Conservation (phyloP, 2,329 filamentous ascomycete genomes). For the Cryphonectria radicalis region DNA sequence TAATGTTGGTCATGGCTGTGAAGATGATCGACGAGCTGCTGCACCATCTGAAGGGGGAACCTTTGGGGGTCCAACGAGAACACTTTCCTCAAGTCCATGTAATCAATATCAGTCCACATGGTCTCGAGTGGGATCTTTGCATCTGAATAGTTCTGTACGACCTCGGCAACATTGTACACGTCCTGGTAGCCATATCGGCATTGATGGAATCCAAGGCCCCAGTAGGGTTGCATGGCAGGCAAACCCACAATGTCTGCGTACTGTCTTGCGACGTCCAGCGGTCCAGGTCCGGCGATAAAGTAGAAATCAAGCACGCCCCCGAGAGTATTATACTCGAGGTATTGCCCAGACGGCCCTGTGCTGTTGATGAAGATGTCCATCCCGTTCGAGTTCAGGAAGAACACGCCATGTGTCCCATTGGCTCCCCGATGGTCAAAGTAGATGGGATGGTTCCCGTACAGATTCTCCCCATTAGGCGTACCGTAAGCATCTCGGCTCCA, state of each 20-base stretch:
- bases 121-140: constrained; percentile 70
- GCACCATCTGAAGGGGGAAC: constrained; percentile 65
- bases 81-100: constrained; percentile 60
- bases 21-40: constrained; percentile 67
- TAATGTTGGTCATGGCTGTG: constrained; percentile 71
- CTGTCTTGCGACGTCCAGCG: constrained; percentile 61
- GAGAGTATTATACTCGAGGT: constrained; percentile 78
- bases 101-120: constrained; percentile 70
- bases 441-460: constrained; percentile 76
- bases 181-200: constrained; percentile 69
- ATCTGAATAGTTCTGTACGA: constrained; percentile 68
- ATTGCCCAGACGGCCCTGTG: constrained; percentile 62
- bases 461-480: constrained; percentile 64
- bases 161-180: constrained; percentile 67
- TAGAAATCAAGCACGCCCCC: constrained; percentile 78
- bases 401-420: constrained; percentile 64
- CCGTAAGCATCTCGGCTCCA: constrained; percentile 71
- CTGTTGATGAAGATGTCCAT: constrained; percentile 79
- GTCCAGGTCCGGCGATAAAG: constrained; percentile 63
- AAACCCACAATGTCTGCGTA: constrained; percentile 61
- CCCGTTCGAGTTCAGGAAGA: constrained; percentile 73
- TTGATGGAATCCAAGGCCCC: constrained; percentile 66
- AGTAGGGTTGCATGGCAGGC: constrained; percentile 67
- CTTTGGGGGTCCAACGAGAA: constrained; percentile 69
- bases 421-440: constrained; percentile 72